A percentile compares a stretch with the other conserved stretches of the same genome.
Conservation (phyloP, 2,329 filamentous ascomycete genomes). For the Eutypa lata region DNA sequence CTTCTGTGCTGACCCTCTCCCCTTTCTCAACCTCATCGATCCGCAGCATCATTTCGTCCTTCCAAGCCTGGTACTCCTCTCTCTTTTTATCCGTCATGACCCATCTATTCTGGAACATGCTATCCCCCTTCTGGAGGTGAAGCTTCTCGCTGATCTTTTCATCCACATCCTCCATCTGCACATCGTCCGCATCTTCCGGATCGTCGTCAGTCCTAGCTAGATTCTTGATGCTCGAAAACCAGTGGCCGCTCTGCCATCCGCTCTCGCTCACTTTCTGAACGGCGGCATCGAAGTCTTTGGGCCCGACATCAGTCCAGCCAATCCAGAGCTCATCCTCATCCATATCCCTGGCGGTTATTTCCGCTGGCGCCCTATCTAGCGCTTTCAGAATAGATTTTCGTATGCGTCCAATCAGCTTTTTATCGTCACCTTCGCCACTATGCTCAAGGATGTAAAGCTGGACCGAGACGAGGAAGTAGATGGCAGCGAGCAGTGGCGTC, state of each 20-base stretch:
- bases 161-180: constrained; percentile 31
- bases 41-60: constrained; percentile 53
- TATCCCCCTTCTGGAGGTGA: constrained; percentile 52
- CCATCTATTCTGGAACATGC: constrained; percentile 73
- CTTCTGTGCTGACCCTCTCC: constrained; percentile 12
- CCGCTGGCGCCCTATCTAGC: constrained; percentile 37
- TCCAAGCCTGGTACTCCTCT: constrained; percentile 63
- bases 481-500: constrained; percentile 54
- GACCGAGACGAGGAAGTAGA: constrained; percentile 59
- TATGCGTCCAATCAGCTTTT: constrained; percentile 42
- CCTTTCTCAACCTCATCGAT: constrained; percentile 46
- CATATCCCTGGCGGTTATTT: constrained; percentile 33
- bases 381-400: constrained; percentile 46
- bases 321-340: constrained; percentile 50
- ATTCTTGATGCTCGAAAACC: constrained; percentile 60
- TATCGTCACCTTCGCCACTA: constrained; percentile 36
- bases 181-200: constrained; percentile 16
- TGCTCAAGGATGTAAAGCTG: constrained; percentile 41
- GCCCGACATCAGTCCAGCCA: constrained; percentile 47
- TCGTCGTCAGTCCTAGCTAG: constrained; percentile 37
- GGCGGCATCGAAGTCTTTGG: constrained; percentile 59
- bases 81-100: constrained; percentile 63
- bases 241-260: constrained; percentile 60
- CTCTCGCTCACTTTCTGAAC: constrained; percentile 55
- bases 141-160: constrained; percentile 32